phyloP scores from a whole-genome alignment of 345 rosid species.

The Theobroma cacao region DNA sequence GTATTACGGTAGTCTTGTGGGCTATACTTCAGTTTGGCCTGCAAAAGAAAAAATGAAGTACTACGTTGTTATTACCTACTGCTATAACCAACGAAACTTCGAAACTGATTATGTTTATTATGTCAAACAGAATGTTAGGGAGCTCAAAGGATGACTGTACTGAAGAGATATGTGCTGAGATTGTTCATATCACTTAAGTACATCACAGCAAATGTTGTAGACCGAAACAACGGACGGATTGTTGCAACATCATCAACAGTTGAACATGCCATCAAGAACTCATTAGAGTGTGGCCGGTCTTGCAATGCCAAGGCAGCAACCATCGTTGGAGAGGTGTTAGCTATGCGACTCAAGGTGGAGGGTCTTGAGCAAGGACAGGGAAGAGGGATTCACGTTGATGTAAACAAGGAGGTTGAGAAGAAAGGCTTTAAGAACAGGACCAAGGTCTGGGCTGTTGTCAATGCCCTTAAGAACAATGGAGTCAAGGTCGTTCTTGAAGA shows the following conservation, averaged over 20 bases:
- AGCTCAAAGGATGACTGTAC: slow-evolving; percentile 43
- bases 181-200: slow-evolving; percentile 72
- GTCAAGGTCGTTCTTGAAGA: slow-evolving; percentile 69
- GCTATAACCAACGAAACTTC: not conserved
- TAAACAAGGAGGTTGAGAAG: slow-evolving; percentile 78
- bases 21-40: not conserved
- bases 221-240: slow-evolving; percentile 72
- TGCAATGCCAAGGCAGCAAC: slow-evolving; percentile 83
- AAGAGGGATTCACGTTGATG: slow-evolving; percentile 63
- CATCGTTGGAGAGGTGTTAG: slow-evolving; percentile 74
- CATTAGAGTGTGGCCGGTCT: slow-evolving; percentile 72
- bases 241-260: slow-evolving; percentile 74
- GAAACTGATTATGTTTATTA: not conserved
- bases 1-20: not conserved
- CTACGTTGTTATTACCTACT: not conserved
- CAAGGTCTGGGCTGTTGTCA: slow-evolving; percentile 54
- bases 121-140: slow-evolving; percentile 12
- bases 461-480: slow-evolving; percentile 70
- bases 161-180: slow-evolving; percentile 66
- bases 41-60: not conserved
- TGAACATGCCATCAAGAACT: slow-evolving; percentile 70
- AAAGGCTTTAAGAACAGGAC: slow-evolving; percentile 75
- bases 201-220: slow-evolving; percentile 78
- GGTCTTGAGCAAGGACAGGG: slow-evolving; percentile 82
- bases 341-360: slow-evolving; percentile 69